Evolutionary conservation across 441 rosid genomes (phyloP).

Genomic region (Mallotus repandus): DNA sequence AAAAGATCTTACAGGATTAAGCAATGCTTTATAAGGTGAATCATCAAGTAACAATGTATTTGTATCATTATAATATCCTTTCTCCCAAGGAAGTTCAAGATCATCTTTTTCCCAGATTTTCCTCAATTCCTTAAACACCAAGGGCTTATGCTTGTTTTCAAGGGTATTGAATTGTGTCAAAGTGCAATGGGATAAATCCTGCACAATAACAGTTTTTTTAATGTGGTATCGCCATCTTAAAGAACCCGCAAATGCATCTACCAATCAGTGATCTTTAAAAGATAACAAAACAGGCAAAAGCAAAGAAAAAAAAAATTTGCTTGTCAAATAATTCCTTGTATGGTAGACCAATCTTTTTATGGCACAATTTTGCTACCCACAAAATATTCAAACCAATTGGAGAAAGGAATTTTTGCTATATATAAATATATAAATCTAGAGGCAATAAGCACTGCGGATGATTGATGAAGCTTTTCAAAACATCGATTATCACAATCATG

Average conservation of each 20-base stretch:
- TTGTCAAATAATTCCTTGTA: not conserved
- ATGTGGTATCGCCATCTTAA: not conserved
- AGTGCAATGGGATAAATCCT: conserved; percentile 78
- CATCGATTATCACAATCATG: not conserved
- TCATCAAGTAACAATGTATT: conserved; percentile 83
- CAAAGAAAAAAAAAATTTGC: not conserved
- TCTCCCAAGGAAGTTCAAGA: conserved; percentile 64
- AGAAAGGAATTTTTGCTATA: not conserved
- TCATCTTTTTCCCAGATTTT: conserved; percentile 69
- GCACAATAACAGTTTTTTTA: conserved; percentile 14
- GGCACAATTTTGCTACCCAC: not conserved
- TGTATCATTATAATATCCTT: conserved; percentile 58
- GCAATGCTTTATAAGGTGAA: conserved; percentile 91
- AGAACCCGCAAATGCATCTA: not conserved
- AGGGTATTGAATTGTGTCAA: conserved; percentile 46
- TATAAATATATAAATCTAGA: not conserved
- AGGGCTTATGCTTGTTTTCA: conserved; percentile 59
- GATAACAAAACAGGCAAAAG: not conserved
- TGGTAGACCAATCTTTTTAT: not conserved
- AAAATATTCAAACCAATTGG: not conserved
- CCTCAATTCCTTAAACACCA: conserved; percentile 78
- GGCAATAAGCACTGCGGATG: not conserved
- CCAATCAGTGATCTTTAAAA: not conserved
- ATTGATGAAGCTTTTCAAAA: not conserved
- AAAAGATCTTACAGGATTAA: conserved; percentile 72